Evolutionary conservation across 257 asterid genomes (phyloP), one percentile per base, ranked within the genome.

Genomic region (Thymus quinquecostatus): DNA sequence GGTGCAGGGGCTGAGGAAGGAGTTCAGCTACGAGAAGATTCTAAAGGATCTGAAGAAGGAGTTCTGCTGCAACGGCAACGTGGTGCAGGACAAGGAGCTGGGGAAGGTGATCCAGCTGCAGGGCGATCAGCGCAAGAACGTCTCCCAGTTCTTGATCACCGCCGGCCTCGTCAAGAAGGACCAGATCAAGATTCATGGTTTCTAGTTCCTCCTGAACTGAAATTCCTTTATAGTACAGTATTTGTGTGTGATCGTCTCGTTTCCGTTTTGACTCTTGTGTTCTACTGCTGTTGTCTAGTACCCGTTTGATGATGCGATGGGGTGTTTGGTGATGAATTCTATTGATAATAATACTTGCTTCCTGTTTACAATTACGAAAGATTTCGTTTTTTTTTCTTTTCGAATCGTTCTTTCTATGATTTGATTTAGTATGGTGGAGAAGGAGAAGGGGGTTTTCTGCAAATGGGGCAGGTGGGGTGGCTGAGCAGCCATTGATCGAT

Each of bases 121-220:
- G 75, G 97, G 96, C 1, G 96, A 92, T 78, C 97, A 89, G 74
- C 87, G 96, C 53, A 92, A 89, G 92, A 92, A 92, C 64, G 96
- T 80, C 1, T 86, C 93, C 13, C 86, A 79, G 32, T 92, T 92
- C 77, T 81, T 92, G 8, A 69, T 75, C 12, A 58, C 4, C 45
- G 90, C 85, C 6, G 91, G 93, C 1, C 71, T 92, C 5, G 92
- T 82, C 21, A 88, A 84, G 79, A 92, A 92, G 79, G 96, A 87
- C 10, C 86, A 82, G 28, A 84, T 92, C 82, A 89, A 92, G 86
- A 86, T 92, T 78, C 98, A 92, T 82, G 98, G 96, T 75, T 92
- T 92, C 66, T 92, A 75, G 43, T 0, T 30, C 49, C 8, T n/a
- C 8, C 21, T 21, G 2, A 1, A 9, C 2, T 66, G 11, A 0